phyloP scores from a whole-genome alignment of 2,329 filamentous ascomycete species.

The Sporothrix humicola region DNA sequence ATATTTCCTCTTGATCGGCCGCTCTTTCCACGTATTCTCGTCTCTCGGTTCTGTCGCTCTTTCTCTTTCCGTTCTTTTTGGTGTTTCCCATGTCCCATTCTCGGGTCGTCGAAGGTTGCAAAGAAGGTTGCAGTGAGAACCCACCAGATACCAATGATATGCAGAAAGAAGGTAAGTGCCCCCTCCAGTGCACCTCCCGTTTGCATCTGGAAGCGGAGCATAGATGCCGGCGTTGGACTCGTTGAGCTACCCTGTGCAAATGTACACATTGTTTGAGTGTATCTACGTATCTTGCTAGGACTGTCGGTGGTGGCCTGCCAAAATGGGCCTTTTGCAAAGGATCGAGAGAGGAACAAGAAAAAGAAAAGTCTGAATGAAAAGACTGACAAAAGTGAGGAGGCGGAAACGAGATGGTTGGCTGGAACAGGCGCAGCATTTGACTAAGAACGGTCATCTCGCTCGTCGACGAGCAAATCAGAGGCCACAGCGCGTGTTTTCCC shows the following conservation, averaged over 20 bases:
- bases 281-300: not conserved
- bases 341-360: too few relatives aligned
- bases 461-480: slow-evolving; percentile 40
- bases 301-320: not conserved
- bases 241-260: not conserved
- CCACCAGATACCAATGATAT: slow-evolving; percentile 1
- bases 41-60: slow-evolving; percentile 1
- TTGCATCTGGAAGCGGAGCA: slow-evolving; percentile 8
- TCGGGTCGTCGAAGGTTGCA: not conserved
- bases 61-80: not conserved
- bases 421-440: slow-evolving; percentile 17
- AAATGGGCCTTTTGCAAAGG: not conserved
- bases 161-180: not conserved
- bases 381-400: not conserved
- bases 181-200: not conserved
- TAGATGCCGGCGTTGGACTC: not conserved
- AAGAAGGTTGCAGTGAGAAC: slow-evolving; percentile 7
- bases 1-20: not conserved
- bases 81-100: not conserved
- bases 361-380: not conserved
- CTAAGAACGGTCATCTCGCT: not conserved
- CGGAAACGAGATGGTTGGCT: not conserved
- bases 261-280: not conserved
- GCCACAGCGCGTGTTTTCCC: slow-evolving; percentile 13
- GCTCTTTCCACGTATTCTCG: not conserved